Percentiles rank a stretch among this genome's conserved stretches.
Evolutionary conservation across 306 rosid species (phyloP).

Genomic region (Malus sylvestris): DNA sequence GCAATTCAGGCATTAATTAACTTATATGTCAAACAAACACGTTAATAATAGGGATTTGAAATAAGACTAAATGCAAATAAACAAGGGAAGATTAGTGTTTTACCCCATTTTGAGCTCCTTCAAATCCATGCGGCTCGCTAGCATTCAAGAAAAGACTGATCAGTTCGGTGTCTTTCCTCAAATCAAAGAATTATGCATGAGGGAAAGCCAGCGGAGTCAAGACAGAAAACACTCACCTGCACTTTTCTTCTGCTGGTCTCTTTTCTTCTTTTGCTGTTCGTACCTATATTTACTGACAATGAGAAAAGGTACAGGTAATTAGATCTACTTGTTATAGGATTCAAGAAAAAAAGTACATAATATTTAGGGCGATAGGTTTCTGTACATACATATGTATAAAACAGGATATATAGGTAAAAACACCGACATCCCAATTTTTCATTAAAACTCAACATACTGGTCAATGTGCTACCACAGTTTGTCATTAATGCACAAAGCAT

Average conservation of each 20-base stretch:
- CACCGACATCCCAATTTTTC: background rate
- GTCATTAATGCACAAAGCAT: background rate
- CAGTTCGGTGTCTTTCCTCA: conserved; percentile 46
- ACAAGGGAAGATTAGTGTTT: conserved; percentile 7
- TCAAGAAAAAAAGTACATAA: background rate
- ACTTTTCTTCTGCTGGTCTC: conserved; percentile 92
- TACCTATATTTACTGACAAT: conserved; percentile 83
- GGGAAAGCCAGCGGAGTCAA: conserved; percentile 23
- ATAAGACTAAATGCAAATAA: conserved; percentile 7
- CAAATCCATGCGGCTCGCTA: conserved; percentile 93
- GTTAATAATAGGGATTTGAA: background rate
- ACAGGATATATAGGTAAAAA: background rate
- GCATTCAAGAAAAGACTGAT: conserved; percentile 46
- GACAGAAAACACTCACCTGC: conserved; percentile 59
- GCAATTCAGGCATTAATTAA: background rate
- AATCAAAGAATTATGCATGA: conserved; percentile 19
- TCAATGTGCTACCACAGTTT: background rate
- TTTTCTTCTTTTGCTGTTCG: conserved; percentile 88
- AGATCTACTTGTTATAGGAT: background rate
- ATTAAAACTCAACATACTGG: background rate
- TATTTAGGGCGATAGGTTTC: background rate
- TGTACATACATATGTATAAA: background rate
- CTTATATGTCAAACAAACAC: background rate
- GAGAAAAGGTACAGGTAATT: conserved; percentile 15
- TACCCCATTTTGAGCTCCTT: conserved; percentile 99